Evolutionary conservation across 169 alveolate genomes (phyloP).

Genomic region (Cyclospora cayetanensis): DNA sequence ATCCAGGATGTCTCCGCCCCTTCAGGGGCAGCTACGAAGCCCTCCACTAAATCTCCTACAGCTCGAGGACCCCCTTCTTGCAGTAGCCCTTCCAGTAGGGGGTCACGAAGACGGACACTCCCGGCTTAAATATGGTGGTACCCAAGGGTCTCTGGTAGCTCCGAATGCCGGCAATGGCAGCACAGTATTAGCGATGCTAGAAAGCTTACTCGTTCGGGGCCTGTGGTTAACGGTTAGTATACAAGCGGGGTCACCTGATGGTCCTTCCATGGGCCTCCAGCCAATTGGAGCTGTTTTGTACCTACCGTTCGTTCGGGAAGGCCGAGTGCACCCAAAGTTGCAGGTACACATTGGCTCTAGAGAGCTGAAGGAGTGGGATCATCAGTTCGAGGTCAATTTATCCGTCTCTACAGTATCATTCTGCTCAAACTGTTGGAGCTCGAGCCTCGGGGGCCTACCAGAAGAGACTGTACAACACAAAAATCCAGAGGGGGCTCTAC

Average conservation of each 20-base stretch:
- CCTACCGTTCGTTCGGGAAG: conserved; percentile 8
- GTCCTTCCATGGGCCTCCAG: conserved; percentile 13
- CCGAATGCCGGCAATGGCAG: neutral
- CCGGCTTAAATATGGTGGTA: too few relatives aligned
- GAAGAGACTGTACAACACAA: neutral
- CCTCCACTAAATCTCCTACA: too few relatives aligned
- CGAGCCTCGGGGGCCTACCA: neutral
- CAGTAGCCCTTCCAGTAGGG: too few relatives aligned
- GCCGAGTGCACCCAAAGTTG: conserved; percentile 30
- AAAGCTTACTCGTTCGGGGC: neutral
- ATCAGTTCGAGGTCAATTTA: neutral
- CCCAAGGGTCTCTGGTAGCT: too few relatives aligned
- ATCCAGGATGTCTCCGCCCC: too few relatives aligned
- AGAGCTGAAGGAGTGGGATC: neutral
- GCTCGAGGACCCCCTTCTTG: too few relatives aligned
- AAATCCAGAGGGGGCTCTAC: neutral
- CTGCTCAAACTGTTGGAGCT: neutral
- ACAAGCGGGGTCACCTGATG: conserved; percentile 7
- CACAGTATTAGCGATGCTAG: neutral
- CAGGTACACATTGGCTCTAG: neutral
- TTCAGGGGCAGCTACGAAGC: too few relatives aligned
- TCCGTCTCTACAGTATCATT: conserved; percentile 32
- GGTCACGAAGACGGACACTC: too few relatives aligned
- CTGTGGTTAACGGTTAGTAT: neutral
- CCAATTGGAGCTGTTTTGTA: conserved; percentile 5